Evolutionary conservation across 305 asterid species (phyloP), one percentile per base, ranked within the genome.

Genomic region (Rubia tinctorum): DNA sequence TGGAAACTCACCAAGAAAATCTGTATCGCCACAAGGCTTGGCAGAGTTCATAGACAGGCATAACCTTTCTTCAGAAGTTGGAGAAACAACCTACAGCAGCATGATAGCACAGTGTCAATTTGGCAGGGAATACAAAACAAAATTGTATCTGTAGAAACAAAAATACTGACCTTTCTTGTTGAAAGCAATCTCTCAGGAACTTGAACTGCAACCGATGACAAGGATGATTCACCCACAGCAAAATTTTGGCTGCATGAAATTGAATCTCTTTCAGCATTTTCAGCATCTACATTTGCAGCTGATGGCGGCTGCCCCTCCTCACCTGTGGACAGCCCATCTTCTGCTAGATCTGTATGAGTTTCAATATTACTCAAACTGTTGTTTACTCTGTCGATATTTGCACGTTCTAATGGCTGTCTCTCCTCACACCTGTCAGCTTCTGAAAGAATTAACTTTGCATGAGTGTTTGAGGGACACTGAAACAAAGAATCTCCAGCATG

Each of bases 121-220:
- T 71, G 40, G 59, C 27, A 70, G 66, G 55, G 67, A 64, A 71
- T 62, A 72, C 40, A 74, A 72, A 66, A 40, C 30, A 39, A 80
- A 76, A 60, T 23, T 64, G 66, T 70, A 74, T 18, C 72, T 39
- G 64, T 69, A 77, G 62, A 84, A 81, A 20, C 8, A 64, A 27
- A 14, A 8, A 65, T 58, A 68, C 83, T 73, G 47, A 94, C 98
- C 93, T 89, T 89, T 69, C 93, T 86, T 65, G 91, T 84, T 13
- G 90, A 88, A 65, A 81, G 87, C 75, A 93, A 89, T 80, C 88
- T 91, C 85, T 84, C 95, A 68, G 96, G 91, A 82, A 84, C 80
- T 71, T 74, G 88, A 53, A 72, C 75, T 34, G 55, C 78, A 73
- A 78, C 85, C 39, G 81, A 77, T 65, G 81, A 76, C 58, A 83